Conservation (phyloP, 2,329 filamentous ascomycete species). For the Escovopsis sp. region DNA sequence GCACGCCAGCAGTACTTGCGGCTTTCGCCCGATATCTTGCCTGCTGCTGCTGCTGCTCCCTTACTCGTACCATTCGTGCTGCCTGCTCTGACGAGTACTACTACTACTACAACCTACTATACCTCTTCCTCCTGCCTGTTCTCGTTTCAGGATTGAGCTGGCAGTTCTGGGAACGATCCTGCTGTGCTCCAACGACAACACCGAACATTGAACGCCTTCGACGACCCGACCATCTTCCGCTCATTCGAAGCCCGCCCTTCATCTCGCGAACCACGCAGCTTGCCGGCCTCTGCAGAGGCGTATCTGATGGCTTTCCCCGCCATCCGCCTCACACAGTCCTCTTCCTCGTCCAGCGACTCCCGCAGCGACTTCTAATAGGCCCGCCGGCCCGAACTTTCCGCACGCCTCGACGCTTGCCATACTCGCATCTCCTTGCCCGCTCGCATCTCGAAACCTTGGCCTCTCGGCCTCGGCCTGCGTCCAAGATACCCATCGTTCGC, state of each 20-base stretch:
- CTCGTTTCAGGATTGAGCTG: too few species aligned
- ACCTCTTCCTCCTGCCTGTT: too few species aligned
- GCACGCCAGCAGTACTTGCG: neutral
- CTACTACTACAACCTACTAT: too few species aligned
- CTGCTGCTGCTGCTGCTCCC: too few species aligned
- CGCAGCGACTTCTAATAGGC: neutral
- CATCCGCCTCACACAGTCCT: neutral
- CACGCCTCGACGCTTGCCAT: neutral
- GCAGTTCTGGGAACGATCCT: neutral
- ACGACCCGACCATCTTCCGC: too few species aligned
- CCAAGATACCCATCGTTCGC: neutral
- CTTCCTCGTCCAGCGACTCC: neutral
- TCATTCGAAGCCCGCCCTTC: too few species aligned
- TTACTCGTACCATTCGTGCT: too few species aligned
- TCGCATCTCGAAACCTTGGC: neutral
- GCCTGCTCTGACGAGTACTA: too few species aligned
- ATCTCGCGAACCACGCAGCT: neutral
- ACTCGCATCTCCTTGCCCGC: neutral
- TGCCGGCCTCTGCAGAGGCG: neutral
- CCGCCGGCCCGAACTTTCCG: neutral
- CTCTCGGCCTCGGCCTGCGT: neutral
- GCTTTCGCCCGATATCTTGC: too few species aligned
- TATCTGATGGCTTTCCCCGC: neutral
- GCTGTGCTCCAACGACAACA: neutral
- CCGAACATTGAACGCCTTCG: neutral